These are phyloP conservation scores for Nitzschia sp. DNA, from an alignment of 108 stramenopile species.

Conservation along the genomic window DNA sequence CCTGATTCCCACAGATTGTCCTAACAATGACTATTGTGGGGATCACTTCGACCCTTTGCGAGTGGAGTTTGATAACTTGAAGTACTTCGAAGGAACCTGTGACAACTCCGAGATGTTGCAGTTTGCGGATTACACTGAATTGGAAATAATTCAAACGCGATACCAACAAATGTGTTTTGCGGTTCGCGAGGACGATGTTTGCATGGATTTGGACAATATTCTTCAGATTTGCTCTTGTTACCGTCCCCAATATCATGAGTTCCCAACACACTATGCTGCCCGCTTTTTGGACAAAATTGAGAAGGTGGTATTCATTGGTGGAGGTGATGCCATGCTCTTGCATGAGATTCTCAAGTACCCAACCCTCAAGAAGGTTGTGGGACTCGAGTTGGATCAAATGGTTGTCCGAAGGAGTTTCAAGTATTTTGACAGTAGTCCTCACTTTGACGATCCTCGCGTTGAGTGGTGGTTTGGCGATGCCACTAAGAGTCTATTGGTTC, in stretches of 20 bases:
- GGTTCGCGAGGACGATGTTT: slow-evolving; percentile 35
- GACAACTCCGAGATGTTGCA: slow-evolving; percentile 3
- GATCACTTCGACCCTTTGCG: slow-evolving; percentile 21
- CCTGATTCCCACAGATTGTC: neutral
- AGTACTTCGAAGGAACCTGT: slow-evolving; percentile 30
- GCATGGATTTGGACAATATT: slow-evolving; percentile 59
- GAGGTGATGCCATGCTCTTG: slow-evolving; percentile 80
- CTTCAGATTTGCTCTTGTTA: slow-evolving; percentile 72
- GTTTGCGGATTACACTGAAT: slow-evolving; percentile 7
- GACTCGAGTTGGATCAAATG: slow-evolving; percentile 78
- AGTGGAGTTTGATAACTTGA: slow-evolving; percentile 18
- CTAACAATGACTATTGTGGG: neutral
- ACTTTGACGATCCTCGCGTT: slow-evolving; percentile 72
- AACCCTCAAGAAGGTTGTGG: slow-evolving; percentile 65
- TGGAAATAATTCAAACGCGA: slow-evolving; percentile 11
- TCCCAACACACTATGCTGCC: slow-evolving; percentile 72
- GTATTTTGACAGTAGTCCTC: slow-evolving; percentile 72
- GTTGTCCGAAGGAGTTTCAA: slow-evolving; percentile 68
- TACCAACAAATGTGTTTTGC: slow-evolving; percentile 31
- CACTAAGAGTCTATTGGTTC: slow-evolving; percentile 60
- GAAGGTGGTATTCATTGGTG: slow-evolving; percentile 72
- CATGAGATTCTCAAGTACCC: slow-evolving; percentile 82
- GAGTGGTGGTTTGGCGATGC: slow-evolving; percentile 89
- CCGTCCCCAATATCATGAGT: slow-evolving; percentile 80
- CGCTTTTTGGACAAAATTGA: slow-evolving; percentile 63